These are phyloP conservation scores for Clavariopsis aquatica DNA, from an alignment of 495 filamentous ascomycete genomes.

Conservation along the genomic window DNA sequence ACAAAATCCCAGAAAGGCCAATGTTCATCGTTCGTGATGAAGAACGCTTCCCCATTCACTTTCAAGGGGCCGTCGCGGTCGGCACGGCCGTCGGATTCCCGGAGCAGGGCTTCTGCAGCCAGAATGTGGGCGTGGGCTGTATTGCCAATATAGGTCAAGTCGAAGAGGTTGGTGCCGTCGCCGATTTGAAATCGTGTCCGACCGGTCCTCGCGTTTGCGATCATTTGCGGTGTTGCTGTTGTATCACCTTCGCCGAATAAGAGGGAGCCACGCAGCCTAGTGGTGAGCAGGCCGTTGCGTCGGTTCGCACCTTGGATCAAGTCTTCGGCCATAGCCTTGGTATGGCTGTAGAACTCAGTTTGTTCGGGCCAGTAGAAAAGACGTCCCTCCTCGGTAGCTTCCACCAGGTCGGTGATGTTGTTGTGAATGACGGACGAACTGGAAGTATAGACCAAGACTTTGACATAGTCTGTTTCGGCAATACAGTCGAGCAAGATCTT, in stretches of 20 bases:
- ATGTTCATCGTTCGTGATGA: conserved; percentile 11
- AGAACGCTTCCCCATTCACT: conserved; percentile 27
- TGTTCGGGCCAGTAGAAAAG: conserved; percentile 18
- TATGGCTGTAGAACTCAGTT: conserved; percentile 22
- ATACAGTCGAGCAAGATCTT: conserved; percentile 8
- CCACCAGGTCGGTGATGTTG: background rate
- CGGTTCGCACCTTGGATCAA: conserved; percentile 17
- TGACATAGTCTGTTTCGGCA: background rate
- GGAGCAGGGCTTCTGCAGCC: conserved; percentile 13
- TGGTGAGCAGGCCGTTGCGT: background rate
- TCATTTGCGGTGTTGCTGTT: background rate
- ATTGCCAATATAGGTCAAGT: conserved; percentile 15
- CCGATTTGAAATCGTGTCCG: conserved; percentile 10
- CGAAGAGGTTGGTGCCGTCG: conserved; percentile 6
- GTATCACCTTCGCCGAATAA: conserved; percentile 16
- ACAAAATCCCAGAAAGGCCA: conserved; percentile 1
- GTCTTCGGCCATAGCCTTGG: conserved; percentile 24
- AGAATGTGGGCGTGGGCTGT: conserved; percentile 15
- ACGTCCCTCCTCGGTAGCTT: conserved; percentile 1
- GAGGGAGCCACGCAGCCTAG: conserved; percentile 2
- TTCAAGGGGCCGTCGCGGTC: background rate
- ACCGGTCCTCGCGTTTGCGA: background rate
- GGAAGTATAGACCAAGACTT: conserved; percentile 28
- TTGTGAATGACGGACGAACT: conserved; percentile 30
- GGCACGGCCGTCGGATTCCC: background rate